Evolutionary conservation across 2,329 filamentous ascomycete genomes (phyloP).

Genomic region (Bipolaris cookei): DNA sequence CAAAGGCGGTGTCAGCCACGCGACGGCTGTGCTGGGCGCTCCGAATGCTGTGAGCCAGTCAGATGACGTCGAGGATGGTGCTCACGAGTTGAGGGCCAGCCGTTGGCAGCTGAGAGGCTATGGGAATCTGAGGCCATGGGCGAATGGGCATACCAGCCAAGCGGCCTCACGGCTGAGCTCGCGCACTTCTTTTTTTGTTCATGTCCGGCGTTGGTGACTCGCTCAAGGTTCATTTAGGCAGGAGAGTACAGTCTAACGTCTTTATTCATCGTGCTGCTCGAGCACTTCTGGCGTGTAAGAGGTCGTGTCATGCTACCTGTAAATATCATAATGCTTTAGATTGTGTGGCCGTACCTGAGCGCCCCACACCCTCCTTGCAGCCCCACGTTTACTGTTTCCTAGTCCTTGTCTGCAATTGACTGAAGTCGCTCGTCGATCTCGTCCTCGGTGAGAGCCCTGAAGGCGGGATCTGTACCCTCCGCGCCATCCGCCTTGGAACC

Average conservation of each 20-base stretch:
- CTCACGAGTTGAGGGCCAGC: constrained; percentile 28
- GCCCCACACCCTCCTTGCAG: constrained; percentile 29
- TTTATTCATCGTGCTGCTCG: constrained; percentile 38
- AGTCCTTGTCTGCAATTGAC: constrained; percentile 98
- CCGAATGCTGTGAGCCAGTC: constrained; percentile 39
- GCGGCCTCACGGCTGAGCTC: constrained; percentile 44
- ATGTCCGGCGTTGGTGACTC: constrained; percentile 27
- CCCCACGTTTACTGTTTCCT: constrained; percentile 48
- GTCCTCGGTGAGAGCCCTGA: constrained; percentile 91
- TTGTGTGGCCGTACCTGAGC: constrained; percentile 33
- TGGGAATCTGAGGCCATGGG: constrained; percentile 41
- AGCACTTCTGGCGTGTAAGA: constrained; percentile 40
- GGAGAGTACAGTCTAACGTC: constrained; percentile 40
- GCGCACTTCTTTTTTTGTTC: constrained; percentile 13
- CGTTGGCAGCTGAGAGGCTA: constrained; percentile 43
- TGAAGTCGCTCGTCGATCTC: constrained; percentile 99
- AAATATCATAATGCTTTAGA: constrained; percentile 33
- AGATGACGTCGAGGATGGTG: constrained; percentile 35
- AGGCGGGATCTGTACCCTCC: constrained; percentile 78
- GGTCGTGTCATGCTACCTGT: constrained; percentile 35
- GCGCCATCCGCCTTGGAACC: constrained; percentile 82
- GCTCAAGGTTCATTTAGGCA: constrained; percentile 45
- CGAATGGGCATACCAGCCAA: constrained; percentile 42
- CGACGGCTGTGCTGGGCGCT: constrained; percentile 43
- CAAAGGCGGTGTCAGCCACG: constrained; percentile 43